These are phyloP conservation scores for Exophiala dermatitidis DNA, from an alignment of 2,329 filamentous ascomycete species.

Conservation along the genomic window DNA sequence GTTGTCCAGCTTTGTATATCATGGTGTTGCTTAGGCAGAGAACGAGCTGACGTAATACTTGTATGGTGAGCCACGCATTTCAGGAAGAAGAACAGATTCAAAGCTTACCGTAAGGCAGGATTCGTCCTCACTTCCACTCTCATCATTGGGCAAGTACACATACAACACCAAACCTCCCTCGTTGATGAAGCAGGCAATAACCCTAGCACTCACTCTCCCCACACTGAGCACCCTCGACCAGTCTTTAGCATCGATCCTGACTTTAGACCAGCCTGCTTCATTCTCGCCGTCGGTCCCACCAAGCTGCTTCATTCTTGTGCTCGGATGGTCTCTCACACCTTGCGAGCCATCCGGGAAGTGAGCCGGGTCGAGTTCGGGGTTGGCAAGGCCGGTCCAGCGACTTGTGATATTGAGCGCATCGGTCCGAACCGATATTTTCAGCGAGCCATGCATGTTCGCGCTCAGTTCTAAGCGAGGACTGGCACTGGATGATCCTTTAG, in stretches of 20 bases:
- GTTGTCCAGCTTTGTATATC: too few species aligned
- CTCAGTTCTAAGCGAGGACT: conserved; percentile 64
- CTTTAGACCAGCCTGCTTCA: conserved; percentile 78
- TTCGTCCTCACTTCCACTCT: conserved; percentile 36
- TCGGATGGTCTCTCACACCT: conserved; percentile 69
- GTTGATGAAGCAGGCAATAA: conserved; percentile 68
- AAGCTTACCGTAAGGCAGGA: conserved; percentile 41
- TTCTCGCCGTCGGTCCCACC: conserved; percentile 55
- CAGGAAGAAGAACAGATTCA: background rate
- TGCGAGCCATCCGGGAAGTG: conserved; percentile 61
- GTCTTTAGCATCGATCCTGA: conserved; percentile 85
- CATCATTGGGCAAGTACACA: conserved; percentile 38
- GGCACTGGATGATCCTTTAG: conserved; percentile 24
- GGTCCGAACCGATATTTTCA: conserved; percentile 71
- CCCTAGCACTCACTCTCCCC: conserved; percentile 76
- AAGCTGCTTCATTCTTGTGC: conserved; percentile 62
- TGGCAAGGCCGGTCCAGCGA: conserved; percentile 76
- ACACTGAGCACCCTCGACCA: conserved; percentile 94
- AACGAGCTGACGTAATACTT: conserved; percentile 44
- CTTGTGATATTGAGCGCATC: conserved; percentile 80
- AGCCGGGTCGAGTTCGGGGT: conserved; percentile 75
- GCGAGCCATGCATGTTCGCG: conserved; percentile 87
- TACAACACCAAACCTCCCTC: conserved; percentile 42
- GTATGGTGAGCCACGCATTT: background rate
- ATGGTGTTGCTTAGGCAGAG: background rate